Conservation (phyloP, 2,329 filamentous ascomycete species). For the Colletotrichum eleusines region DNA sequence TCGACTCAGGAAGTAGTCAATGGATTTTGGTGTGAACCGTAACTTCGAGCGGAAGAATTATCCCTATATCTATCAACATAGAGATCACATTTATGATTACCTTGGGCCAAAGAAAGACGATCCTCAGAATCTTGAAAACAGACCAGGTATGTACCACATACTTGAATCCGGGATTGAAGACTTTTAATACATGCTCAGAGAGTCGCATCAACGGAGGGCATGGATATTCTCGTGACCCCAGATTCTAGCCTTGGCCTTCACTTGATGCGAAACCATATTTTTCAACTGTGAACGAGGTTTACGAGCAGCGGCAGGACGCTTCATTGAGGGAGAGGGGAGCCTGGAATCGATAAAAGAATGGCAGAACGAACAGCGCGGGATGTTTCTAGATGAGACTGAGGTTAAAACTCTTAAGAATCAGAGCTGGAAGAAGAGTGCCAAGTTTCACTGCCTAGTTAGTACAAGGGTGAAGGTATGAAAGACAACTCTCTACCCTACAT, state of each 20-base stretch:
- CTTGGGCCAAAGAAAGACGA: not conserved
- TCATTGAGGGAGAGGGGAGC: not conserved
- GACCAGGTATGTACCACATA: not conserved
- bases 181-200: not conserved
- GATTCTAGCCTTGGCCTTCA: not conserved
- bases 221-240: not conserved
- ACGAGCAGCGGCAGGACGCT: not conserved
- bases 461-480: too few relatives aligned
- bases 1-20: not conserved
- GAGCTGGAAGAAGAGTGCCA: not conserved
- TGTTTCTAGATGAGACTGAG: not conserved
- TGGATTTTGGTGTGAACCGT: accelerated
- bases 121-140: not conserved
- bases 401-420: not conserved
- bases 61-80: not conserved
- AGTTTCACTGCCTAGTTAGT: not conserved
- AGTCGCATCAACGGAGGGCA: not conserved
- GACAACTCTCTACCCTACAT: not conserved
- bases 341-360: not conserved
- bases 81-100: not conserved
- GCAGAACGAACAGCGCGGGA: not conserved
- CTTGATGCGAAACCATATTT: not conserved
- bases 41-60: too few relatives aligned
- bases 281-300: not conserved
- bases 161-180: not conserved